These are phyloP conservation scores for Thozetella sp. DNA, from an alignment of 495 filamentous ascomycete genomes.

Conservation along the genomic window DNA sequence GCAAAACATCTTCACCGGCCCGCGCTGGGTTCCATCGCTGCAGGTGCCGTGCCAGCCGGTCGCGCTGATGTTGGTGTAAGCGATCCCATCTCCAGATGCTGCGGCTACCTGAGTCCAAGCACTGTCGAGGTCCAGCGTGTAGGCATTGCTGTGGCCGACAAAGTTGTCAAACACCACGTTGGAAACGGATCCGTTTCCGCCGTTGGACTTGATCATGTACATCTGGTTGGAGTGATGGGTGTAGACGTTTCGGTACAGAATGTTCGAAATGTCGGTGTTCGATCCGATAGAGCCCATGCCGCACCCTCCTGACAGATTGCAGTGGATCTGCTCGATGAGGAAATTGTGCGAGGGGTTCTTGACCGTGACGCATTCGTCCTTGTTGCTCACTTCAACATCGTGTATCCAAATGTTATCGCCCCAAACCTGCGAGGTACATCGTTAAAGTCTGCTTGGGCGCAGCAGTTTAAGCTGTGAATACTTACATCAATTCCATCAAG, in stretches of 20 bases:
- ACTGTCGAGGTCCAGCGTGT: slow-evolving; percentile 34
- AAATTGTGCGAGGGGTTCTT: slow-evolving; percentile 42
- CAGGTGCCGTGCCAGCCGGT: slow-evolving; percentile 60
- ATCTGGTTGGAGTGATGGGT: slow-evolving; percentile 59
- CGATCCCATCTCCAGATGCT: slow-evolving; percentile 42
- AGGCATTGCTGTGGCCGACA: slow-evolving; percentile 46
- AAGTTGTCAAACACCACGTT: slow-evolving; percentile 57
- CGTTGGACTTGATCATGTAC: slow-evolving; percentile 64
- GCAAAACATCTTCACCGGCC: slow-evolving; percentile 46
- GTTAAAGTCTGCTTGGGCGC: too few species aligned
- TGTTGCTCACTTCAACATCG: slow-evolving; percentile 57
- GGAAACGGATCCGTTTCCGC: slow-evolving; percentile 39
- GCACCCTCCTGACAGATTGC: slow-evolving; percentile 58
- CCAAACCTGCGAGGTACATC: too few species aligned
- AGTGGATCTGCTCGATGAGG: slow-evolving; percentile 57
- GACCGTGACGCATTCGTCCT: slow-evolving; percentile 46
- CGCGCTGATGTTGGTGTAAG: slow-evolving; percentile 51
- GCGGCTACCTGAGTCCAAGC: slow-evolving; percentile 14
- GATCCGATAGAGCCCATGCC: slow-evolving; percentile 49
- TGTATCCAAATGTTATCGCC: slow-evolving; percentile 52
- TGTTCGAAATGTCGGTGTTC: slow-evolving; percentile 38
- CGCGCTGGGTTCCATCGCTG: slow-evolving; percentile 46
- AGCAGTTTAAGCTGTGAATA: too few species aligned
- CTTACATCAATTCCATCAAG: slow-evolving; percentile 57
- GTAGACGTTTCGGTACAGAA: slow-evolving; percentile 53